Conservation (phyloP, 345 rosid genomes). For the Gossypium thurberi region DNA sequence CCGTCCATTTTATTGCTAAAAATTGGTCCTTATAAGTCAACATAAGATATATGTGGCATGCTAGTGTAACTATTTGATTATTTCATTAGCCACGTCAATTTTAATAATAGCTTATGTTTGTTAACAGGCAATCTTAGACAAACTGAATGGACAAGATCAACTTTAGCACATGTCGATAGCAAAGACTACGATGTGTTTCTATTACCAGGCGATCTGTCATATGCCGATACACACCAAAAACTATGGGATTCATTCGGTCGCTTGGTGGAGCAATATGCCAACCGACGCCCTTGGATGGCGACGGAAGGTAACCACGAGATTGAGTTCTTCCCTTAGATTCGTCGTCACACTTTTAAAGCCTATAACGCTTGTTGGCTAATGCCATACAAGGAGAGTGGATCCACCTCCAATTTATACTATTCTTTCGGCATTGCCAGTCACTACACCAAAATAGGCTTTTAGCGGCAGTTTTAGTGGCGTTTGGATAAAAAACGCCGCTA, state of each 20-base stretch:
- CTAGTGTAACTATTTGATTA: too few species aligned
- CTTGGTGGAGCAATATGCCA: constrained; percentile 68
- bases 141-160: constrained; percentile 72
- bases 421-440: constrained; percentile 73
- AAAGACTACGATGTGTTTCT: constrained; percentile 64
- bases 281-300: constrained; percentile 87
- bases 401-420: constrained; percentile 74
- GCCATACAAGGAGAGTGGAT: constrained; percentile 67
- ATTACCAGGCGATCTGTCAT: constrained; percentile 75
- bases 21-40: too few species aligned
- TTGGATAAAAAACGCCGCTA: too few species aligned
- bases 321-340: constrained; percentile 52
- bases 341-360: constrained; percentile 54
- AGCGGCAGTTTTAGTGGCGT: too few species aligned
- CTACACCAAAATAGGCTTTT: too few species aligned
- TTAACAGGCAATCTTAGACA: constrained; percentile 82
- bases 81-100: too few species aligned
- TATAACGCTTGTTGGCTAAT: constrained; percentile 76
- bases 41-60: too few species aligned
- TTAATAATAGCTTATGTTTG: background rate
- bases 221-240: constrained; percentile 59
- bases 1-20: too few species aligned
- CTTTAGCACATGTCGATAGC: constrained; percentile 40
- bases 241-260: constrained; percentile 92
- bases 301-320: constrained; percentile 88